Conservation (phyloP, 2,329 filamentous ascomycete genomes). For the Trichoderma semiorbis region DNA sequence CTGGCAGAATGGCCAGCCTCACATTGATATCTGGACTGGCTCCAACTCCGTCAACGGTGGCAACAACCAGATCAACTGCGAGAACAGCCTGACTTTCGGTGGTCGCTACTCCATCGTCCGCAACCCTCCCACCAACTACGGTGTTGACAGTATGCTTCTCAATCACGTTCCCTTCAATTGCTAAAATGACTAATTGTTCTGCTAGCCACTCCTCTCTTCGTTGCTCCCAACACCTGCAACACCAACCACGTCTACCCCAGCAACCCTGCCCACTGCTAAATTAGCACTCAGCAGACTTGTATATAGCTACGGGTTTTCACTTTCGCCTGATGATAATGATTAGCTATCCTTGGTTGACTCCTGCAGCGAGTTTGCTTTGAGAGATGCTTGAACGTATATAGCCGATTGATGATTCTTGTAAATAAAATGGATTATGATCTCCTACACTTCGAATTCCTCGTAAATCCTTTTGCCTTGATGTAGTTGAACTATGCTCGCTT, state of each 20-base stretch:
- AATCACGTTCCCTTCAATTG: not conserved
- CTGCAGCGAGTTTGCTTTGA: not conserved
- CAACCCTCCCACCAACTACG: slow-evolving; percentile 24
- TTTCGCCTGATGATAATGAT: not conserved
- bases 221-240: slow-evolving; percentile 24
- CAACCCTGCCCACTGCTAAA: slow-evolving; percentile 24
- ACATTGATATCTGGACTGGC: slow-evolving; percentile 25
- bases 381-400: slow-evolving; percentile 4
- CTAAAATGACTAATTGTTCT: not conserved
- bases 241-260: slow-evolving; percentile 23
- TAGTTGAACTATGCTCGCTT: not conserved
- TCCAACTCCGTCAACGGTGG: slow-evolving; percentile 21
- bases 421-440: not conserved
- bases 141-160: slow-evolving; percentile 21
- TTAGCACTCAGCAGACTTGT: not conserved
- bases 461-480: not conserved
- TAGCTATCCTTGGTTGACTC: not conserved
- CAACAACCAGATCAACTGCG: slow-evolving; percentile 24
- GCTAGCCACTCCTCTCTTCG: slow-evolving; percentile 22
- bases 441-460: not conserved
- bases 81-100: slow-evolving; percentile 22
- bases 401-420: not conserved
- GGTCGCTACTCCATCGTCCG: slow-evolving; percentile 24
- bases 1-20: slow-evolving; percentile 20
- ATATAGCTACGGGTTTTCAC: not conserved